Percentiles rank a stretch among this genome's conserved stretches.
Conservation (phyloP, 2,329 filamentous ascomycete species). For the Aschersonia sp. region DNA sequence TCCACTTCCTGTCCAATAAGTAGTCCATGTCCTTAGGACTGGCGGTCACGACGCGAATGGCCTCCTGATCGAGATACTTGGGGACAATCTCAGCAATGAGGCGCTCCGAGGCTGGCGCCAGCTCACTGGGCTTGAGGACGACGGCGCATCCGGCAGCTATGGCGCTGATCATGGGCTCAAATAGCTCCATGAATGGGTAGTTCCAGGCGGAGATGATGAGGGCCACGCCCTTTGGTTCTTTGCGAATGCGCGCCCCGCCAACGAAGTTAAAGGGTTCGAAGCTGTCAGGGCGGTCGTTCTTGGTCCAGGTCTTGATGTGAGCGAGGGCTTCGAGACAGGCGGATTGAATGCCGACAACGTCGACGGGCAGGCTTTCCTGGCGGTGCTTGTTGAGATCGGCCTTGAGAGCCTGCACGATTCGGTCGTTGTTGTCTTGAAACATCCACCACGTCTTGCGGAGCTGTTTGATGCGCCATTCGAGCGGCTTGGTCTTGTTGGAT, state of each 20-base stretch:
- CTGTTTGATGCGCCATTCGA: slow-evolving; percentile 25
- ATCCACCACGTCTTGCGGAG: slow-evolving; percentile 26
- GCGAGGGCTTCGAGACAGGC: slow-evolving; percentile 22
- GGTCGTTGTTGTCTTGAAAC: slow-evolving; percentile 21
- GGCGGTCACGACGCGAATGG: slow-evolving; percentile 20
- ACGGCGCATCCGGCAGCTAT: slow-evolving; percentile 26
- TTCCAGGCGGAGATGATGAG: slow-evolving; percentile 33
- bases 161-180: slow-evolving; percentile 25
- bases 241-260: slow-evolving; percentile 18
- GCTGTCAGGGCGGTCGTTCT: slow-evolving; percentile 15
- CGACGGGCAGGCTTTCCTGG: slow-evolving; percentile 17
- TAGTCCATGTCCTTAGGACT: slow-evolving; percentile 20
- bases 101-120: slow-evolving; percentile 17
- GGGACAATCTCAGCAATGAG: slow-evolving; percentile 23
- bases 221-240: slow-evolving; percentile 27
- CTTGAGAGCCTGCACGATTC: slow-evolving; percentile 16
- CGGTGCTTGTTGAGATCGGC: slow-evolving; percentile 19
- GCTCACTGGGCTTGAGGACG: slow-evolving; percentile 29
- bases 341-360: slow-evolving; percentile 15
- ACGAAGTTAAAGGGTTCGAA: slow-evolving; percentile 15
- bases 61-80: slow-evolving; percentile 24
- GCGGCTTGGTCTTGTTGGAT: slow-evolving; percentile 15
- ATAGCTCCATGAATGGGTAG: slow-evolving; percentile 22
- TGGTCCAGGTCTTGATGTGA: slow-evolving; percentile 24
- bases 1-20: slow-evolving; percentile 22